Percentiles rank a stretch among this genome's conserved stretches.
Conservation (phyloP, 1,284 basidiomycete genomes). For the Puccinia novopanici region DNA sequence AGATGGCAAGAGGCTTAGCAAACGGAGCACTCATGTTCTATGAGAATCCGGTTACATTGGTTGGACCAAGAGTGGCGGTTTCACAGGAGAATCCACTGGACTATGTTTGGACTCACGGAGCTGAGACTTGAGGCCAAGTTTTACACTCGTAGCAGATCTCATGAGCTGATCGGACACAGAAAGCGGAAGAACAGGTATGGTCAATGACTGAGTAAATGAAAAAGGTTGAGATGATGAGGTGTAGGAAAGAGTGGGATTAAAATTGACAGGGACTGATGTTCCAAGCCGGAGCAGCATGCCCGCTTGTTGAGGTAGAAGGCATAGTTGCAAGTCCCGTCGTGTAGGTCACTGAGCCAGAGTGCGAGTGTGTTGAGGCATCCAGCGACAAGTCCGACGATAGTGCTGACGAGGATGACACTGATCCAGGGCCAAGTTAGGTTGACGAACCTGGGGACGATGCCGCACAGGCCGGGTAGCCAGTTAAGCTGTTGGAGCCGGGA, state of each 20-base stretch:
- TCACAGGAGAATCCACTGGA: constrained; percentile 62
- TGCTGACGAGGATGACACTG: constrained; percentile 68
- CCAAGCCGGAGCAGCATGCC: constrained; percentile 72
- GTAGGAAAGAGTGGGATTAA: not conserved
- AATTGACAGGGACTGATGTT: constrained; percentile 64
- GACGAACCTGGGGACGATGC: constrained; percentile 63
- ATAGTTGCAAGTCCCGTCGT: constrained; percentile 70
- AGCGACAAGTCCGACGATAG: constrained; percentile 71
- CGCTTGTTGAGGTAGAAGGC: constrained; percentile 74
- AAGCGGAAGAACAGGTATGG: not conserved
- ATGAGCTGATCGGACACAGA: constrained; percentile 63
- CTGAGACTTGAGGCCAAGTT: constrained; percentile 60
- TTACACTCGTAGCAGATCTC: constrained; percentile 73
- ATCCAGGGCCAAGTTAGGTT: constrained; percentile 70
- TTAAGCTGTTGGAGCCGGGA: no score
- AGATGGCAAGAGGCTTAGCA: not conserved
- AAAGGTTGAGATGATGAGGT: constrained; percentile 20
- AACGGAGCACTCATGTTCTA: not conserved
- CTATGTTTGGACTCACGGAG: constrained; percentile 55
- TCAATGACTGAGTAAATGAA: not conserved
- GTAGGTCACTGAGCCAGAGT: constrained; percentile 72
- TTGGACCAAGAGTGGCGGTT: constrained; percentile 56
- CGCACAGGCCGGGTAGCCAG: no score
- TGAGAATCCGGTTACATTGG: not conserved
- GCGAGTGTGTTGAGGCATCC: constrained; percentile 74